phyloP scores from a whole-genome alignment of 345 rosid species.

The Citrus maxima region DNA sequence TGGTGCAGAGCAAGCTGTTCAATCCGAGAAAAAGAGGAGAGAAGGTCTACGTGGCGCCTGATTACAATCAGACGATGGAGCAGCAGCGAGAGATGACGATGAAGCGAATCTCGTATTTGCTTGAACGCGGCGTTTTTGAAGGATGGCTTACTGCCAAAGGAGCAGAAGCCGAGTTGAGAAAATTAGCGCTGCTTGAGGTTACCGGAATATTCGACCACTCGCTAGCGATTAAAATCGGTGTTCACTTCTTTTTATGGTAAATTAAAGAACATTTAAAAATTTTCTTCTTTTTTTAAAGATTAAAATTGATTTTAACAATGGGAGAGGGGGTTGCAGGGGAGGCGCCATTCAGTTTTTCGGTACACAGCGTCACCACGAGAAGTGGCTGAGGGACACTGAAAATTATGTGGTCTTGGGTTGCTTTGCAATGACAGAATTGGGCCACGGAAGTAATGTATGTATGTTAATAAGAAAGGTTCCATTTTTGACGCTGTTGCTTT shows the following conservation, averaged over 20 bases:
- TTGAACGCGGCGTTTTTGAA: slow-evolving; percentile 57
- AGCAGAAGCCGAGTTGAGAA: slow-evolving; percentile 56
- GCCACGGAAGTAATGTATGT: slow-evolving; percentile 98
- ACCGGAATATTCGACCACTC: slow-evolving; percentile 66
- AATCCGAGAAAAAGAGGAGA: slow-evolving; percentile 69
- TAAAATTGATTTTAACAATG: background rate
- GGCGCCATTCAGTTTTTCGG: slow-evolving; percentile 82
- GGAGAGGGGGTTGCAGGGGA: slow-evolving; percentile 50
- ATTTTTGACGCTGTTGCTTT: background rate
- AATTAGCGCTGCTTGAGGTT: slow-evolving; percentile 57
- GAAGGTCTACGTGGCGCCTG: slow-evolving; percentile 64
- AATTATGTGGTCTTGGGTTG: slow-evolving; percentile 72
- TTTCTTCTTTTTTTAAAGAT: no score
- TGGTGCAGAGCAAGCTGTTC: slow-evolving; percentile 65
- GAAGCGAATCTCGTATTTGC: slow-evolving; percentile 58
- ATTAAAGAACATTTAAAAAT: background rate
- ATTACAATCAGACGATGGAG: slow-evolving; percentile 88
- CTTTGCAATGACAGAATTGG: slow-evolving; percentile 95
- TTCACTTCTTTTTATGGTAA: slow-evolving; percentile 83
- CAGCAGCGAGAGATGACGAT: slow-evolving; percentile 84
- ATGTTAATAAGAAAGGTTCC: slow-evolving; percentile 8
- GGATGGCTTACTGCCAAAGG: slow-evolving; percentile 74
- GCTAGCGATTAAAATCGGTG: slow-evolving; percentile 64
- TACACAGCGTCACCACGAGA: slow-evolving; percentile 82
- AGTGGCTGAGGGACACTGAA: slow-evolving; percentile 79